phyloP scores from a whole-genome alignment of 768 basidiomycete genomes.

The Gelatoporia subvermispora region DNA sequence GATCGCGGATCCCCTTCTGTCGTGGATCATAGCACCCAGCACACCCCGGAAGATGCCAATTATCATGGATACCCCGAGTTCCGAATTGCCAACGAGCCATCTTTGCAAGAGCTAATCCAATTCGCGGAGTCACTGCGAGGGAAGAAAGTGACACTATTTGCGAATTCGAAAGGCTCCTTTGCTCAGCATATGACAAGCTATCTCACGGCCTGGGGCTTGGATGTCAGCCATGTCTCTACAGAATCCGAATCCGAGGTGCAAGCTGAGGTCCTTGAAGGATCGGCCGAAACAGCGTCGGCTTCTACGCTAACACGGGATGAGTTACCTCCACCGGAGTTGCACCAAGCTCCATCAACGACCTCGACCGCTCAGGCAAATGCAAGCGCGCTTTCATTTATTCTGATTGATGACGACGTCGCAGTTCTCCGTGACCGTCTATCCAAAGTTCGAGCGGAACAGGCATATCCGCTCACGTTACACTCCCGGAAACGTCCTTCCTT shows the following conservation, averaged over 20 bases:
- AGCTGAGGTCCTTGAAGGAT: constrained; percentile 16
- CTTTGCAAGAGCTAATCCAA: constrained; percentile 65
- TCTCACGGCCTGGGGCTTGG: constrained; percentile 92
- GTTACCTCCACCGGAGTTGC: not conserved
- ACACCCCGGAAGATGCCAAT: constrained; percentile 43
- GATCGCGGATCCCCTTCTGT: constrained; percentile 51
- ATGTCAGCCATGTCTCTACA: constrained; percentile 74
- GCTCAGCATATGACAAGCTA: constrained; percentile 92
- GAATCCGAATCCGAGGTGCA: constrained; percentile 47
- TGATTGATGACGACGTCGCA: constrained; percentile 90
- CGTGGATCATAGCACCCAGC: constrained; percentile 32
- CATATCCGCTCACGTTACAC: constrained; percentile 33
- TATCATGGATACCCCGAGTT: constrained; percentile 45
- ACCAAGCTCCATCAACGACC: not conserved
- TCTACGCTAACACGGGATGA: not conserved
- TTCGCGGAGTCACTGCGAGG: constrained; percentile 84
- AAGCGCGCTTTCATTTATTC: constrained; percentile 55
- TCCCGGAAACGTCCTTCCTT: constrained; percentile 66
- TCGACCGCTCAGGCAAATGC: constrained; percentile 6
- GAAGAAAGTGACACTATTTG: constrained; percentile 79
- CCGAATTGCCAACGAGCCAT: constrained; percentile 63
- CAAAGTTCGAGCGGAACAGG: constrained; percentile 56
- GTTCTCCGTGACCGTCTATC: constrained; percentile 73
- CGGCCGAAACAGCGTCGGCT: not conserved
- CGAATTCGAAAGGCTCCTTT: constrained; percentile 82